phyloP scores from a whole-genome alignment of 495 filamentous ascomycete genomes.

The Penicillium bovifimosum region DNA sequence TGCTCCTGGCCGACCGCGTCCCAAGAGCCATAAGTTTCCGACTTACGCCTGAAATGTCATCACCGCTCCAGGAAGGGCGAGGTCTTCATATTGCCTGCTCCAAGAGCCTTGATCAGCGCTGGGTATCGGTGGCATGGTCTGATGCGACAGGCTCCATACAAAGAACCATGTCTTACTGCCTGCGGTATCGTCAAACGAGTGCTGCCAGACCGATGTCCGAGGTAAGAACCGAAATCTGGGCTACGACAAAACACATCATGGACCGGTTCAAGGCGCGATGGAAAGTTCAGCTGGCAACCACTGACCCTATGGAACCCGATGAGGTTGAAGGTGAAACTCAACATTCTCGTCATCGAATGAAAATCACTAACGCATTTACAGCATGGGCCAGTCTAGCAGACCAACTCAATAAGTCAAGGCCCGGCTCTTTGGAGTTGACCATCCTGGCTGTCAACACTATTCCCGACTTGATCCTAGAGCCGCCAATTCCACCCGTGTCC shows the following conservation, averaged over 20 bases:
- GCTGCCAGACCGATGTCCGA: constrained; percentile 54
- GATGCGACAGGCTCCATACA: constrained; percentile 76
- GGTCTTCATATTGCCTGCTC: constrained; percentile 85
- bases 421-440: constrained; percentile 47
- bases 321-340: constrained; percentile 56
- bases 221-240: constrained; percentile 77
- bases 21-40: constrained; percentile 77
- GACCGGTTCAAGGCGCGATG: constrained; percentile 65
- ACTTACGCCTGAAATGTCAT: constrained; percentile 48
- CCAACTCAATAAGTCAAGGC: constrained; percentile 40
- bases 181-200: constrained; percentile 57
- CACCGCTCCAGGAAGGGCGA: constrained; percentile 75
- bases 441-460: constrained; percentile 62
- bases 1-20: constrained; percentile 66
- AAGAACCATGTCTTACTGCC: constrained; percentile 71
- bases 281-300: constrained; percentile 73
- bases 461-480: constrained; percentile 56
- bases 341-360: not conserved
- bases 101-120: constrained; percentile 72
- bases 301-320: constrained; percentile 63
- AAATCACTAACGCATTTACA: constrained; percentile 13
- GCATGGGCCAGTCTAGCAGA: constrained; percentile 44
- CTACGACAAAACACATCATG: constrained; percentile 71
- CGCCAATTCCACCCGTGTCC: constrained; percentile 26
- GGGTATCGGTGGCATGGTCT: constrained; percentile 90